Percentiles rank a stretch among this genome's conserved stretches.
phyloP scores from a whole-genome alignment of 2,329 filamentous ascomycete genomes.

The Neodidymelliopsis sp. region DNA sequence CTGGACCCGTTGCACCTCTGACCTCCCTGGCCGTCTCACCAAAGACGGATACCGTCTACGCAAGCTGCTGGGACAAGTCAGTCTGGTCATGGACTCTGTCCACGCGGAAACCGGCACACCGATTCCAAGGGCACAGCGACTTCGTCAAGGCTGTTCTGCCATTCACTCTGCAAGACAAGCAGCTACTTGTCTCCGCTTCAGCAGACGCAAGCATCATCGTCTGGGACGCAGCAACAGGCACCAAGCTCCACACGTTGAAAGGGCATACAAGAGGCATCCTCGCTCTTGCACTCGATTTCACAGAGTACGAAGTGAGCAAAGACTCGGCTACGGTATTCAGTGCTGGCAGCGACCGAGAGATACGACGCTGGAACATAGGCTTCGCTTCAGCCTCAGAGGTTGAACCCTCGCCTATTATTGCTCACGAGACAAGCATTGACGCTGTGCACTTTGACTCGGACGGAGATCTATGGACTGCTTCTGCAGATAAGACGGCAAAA shows the following conservation, averaged over 20 bases:
- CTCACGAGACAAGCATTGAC: slow-evolving; percentile 92
- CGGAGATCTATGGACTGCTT: slow-evolving; percentile 89
- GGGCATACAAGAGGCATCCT: slow-evolving; percentile 82
- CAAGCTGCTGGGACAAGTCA: slow-evolving; percentile 92
- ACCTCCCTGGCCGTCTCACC: slow-evolving; percentile 46
- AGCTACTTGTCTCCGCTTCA: slow-evolving; percentile 59
- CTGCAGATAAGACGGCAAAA: slow-evolving; percentile 86
- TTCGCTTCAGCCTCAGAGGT: slow-evolving; percentile 31
- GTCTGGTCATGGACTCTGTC: slow-evolving; percentile 81
- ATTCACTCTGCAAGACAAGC: slow-evolving; percentile 65
- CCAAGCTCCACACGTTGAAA: slow-evolving; percentile 77
- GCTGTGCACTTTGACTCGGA: slow-evolving; percentile 75
- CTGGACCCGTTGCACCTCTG: slow-evolving; percentile 79
- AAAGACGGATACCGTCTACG: slow-evolving; percentile 68
- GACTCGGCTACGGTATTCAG: slow-evolving; percentile 70
- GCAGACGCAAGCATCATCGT: slow-evolving; percentile 66
- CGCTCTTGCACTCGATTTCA: slow-evolving; percentile 77
- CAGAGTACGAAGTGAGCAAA: slow-evolving; percentile 30
- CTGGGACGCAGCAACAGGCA: slow-evolving; percentile 76
- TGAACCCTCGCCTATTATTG: slow-evolving; percentile 66
- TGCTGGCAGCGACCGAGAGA: slow-evolving; percentile 69
- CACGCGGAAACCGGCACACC: slow-evolving; percentile 53
- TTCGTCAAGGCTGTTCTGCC: slow-evolving; percentile 86
- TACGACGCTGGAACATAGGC: slow-evolving; percentile 76
- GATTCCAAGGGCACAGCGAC: slow-evolving; percentile 80